Percentiles rank a stretch among this genome's conserved stretches.
These are phyloP conservation scores for Aphanomyces cochlioides DNA, from an alignment of 352 stramenopile genomes.

Conservation along the genomic window DNA sequence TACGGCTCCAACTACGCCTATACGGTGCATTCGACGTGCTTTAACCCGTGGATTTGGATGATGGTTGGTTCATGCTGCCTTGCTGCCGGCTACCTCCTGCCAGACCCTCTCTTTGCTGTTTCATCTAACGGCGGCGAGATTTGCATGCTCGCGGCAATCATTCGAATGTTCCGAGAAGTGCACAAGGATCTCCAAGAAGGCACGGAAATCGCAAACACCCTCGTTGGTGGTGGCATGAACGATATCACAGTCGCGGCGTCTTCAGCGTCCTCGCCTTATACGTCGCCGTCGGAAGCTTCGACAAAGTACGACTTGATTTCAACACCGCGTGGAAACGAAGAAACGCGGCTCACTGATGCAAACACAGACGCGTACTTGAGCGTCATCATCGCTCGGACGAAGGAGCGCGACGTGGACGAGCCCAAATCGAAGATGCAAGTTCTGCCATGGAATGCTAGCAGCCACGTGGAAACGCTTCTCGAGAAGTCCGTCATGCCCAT, in stretches of 20 bases:
- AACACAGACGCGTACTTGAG: conserved; percentile 33
- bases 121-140: conserved; percentile 76
- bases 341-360: conserved; percentile 44
- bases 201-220: conserved; percentile 61
- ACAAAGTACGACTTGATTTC: conserved; percentile 37
- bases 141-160: conserved; percentile 71
- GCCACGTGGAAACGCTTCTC: no score
- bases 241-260: conserved; percentile 33
- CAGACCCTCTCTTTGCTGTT: conserved; percentile 59
- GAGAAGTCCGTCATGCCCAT: no score
- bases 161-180: conserved; percentile 82
- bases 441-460: not conserved
- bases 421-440: not conserved
- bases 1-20: conserved; percentile 85
- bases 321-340: conserved; percentile 13
- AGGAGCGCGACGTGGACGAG: not conserved
- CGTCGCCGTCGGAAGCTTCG: conserved; percentile 31
- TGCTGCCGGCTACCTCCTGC: conserved; percentile 72
- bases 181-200: conserved; percentile 80
- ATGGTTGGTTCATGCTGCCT: conserved; percentile 64
- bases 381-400: conserved; percentile 23
- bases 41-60: conserved; percentile 88
- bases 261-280: conserved; percentile 32
- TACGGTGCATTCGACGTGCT: conserved; percentile 78
- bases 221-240: not conserved